A percentile compares a stretch with the other conserved stretches of the same genome.
Conservation (phyloP, 306 rosid genomes). For the Betula pendula region DNA sequence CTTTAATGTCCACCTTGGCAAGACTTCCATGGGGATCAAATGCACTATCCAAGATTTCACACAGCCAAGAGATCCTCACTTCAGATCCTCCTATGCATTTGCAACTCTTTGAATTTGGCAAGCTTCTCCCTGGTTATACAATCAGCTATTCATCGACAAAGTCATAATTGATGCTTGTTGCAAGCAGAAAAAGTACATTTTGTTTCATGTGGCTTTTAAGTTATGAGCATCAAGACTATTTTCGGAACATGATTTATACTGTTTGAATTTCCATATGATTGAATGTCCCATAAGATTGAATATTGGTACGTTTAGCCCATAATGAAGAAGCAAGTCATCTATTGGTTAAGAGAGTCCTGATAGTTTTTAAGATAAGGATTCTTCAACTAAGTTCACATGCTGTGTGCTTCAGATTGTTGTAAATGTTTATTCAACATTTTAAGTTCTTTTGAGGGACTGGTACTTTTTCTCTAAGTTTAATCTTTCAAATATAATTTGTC, state of each 20-base stretch:
- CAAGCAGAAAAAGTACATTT: neutral
- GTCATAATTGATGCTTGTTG: constrained; percentile 17
- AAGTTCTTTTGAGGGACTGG: neutral
- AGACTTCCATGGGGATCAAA: constrained; percentile 91
- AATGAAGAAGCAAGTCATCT: constrained; percentile 16
- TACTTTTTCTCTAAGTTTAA: constrained; percentile 18
- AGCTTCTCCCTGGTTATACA: constrained; percentile 20
- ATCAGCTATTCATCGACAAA: constrained; percentile 3
- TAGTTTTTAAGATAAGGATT: constrained; percentile 7
- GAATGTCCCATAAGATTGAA: neutral
- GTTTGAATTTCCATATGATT: constrained; percentile 3
- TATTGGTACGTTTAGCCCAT: constrained; percentile 11
- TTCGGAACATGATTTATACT: constrained; percentile 21
- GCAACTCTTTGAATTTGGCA: constrained; percentile 96
- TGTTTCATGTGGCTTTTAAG: constrained; percentile 17
- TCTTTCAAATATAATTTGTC: constrained; percentile 39
- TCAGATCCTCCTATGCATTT: constrained; percentile 50
- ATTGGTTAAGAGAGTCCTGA: constrained; percentile 7
- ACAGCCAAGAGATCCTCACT: constrained; percentile 29
- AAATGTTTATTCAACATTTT: constrained; percentile 13
- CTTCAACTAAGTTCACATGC: neutral
- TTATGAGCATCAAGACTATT: neutral
- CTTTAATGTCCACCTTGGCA: constrained; percentile 72
- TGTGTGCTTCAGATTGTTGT: constrained; percentile 6
- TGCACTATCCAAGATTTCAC: constrained; percentile 36